These are phyloP conservation scores for Strobilomyces confusus DNA, from an alignment of 768 basidiomycete species.

Conservation along the genomic window DNA sequence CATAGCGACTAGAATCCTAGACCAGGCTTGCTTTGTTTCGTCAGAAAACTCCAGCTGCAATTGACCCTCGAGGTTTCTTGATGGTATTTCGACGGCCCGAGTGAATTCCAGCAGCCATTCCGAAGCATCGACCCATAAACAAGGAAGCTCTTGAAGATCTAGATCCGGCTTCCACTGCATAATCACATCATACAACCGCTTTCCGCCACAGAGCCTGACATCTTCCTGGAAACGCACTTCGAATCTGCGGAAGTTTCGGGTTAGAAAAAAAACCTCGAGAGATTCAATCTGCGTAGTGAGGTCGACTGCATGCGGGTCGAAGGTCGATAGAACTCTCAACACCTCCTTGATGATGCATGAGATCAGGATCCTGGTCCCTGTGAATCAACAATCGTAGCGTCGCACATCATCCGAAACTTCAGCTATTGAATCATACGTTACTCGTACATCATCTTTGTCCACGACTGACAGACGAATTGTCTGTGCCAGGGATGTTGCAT, in stretches of 20 bases:
- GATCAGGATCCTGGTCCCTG: too few species aligned
- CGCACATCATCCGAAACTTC: too few species aligned
- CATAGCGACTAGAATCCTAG: neutral
- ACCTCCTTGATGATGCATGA: too few species aligned
- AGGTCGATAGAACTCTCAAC: too few species aligned
- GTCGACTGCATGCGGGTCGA: neutral
- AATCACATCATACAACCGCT: neutral
- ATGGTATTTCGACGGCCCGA: neutral
- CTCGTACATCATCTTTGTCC: too few species aligned
- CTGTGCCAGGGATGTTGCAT: too few species aligned
- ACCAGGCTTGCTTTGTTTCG: neutral
- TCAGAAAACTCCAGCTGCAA: neutral
- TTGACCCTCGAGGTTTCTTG: neutral
- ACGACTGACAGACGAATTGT: too few species aligned
- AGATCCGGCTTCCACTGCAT: neutral
- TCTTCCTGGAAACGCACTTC: neutral
- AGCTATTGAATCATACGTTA: too few species aligned
- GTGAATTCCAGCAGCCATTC: neutral
- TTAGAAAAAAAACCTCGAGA: neutral
- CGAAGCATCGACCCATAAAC: neutral
- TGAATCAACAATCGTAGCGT: too few species aligned
- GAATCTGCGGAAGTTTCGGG: neutral
- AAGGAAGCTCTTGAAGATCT: neutral
- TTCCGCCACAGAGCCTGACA: neutral
- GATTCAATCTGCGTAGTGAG: too few species aligned